A percentile compares a stretch with the other conserved stretches of the same genome.
phyloP scores from a whole-genome alignment of 106 monocot genomes.

The Dendrobium chrysotoxum region DNA sequence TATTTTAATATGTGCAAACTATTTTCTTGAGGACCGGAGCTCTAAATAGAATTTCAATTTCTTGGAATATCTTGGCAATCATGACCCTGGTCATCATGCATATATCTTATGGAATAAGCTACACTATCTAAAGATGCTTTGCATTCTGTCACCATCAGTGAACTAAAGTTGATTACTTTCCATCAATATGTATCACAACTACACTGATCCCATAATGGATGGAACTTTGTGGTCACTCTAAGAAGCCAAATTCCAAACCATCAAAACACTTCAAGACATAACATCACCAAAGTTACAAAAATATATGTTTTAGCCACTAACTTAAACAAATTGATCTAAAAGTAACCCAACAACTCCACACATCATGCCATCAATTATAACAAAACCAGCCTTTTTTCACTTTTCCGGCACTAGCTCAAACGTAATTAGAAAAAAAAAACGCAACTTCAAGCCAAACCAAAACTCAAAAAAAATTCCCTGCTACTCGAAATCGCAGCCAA shows the following conservation, averaged over 20 bases:
- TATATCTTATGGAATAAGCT: not conserved
- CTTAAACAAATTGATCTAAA: not conserved
- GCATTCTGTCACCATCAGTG: not conserved
- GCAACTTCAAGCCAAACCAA: not conserved
- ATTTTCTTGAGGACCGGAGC: not conserved
- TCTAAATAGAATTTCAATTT: not conserved
- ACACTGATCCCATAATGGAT: not conserved
- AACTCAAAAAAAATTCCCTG: not conserved
- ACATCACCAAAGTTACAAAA: not conserved
- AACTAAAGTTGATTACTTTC: not conserved
- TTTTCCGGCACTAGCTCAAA: not conserved
- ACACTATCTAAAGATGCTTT: not conserved
- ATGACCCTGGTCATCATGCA: not conserved
- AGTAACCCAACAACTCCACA: not conserved
- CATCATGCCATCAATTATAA: not conserved
- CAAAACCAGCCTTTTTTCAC: not conserved
- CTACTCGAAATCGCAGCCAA: not conserved
- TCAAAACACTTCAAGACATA: not conserved
- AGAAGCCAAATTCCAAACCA: not conserved
- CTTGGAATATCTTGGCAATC: not conserved
- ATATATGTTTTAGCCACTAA: not conserved
- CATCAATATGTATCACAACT: not conserved
- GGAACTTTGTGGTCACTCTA: not conserved
- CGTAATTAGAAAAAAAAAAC: not conserved
- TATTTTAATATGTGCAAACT: not conserved